Evolutionary conservation across 805 yeast species (phyloP), one percentile per base, ranked within the genome.

Genomic region (Ogataea saltuana): DNA sequence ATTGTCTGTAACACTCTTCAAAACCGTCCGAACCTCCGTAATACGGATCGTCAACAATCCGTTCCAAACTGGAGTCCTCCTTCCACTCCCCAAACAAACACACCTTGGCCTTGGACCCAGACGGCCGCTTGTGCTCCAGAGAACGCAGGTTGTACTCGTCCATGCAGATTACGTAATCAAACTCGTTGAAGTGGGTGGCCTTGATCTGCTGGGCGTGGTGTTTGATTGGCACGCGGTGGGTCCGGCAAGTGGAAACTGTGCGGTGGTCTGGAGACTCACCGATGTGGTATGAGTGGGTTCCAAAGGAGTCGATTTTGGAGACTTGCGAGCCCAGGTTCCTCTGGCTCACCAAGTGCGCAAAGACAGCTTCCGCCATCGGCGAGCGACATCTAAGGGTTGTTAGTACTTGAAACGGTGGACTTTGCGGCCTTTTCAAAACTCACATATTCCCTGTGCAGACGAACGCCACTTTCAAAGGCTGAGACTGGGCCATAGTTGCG

Each of bases 291-390:
- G 83, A 85, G 8, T 86, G 80, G 0, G 97, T 88, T 12, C 97
- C 98, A 64, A 82, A 90, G 0, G 97, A 88, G 58, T 90, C 97
- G 23, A 88, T 82, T 13, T 59, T 59, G 0, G 67, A 59, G 48
- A 89, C 77, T n/a, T 59, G 59, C 13, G 60, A 64, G 25, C 48
- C 57, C 21, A 69, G 62, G 0, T 83, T 82, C 16, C 65, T 62
- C 33, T 76, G 60, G 32, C 77, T 62, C 8, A 87, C 95, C 12
- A 70, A 68, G 45, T 86, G 80, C 36, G 70, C 72, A 66, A 90
- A 88, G 1, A 89, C 87, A 0, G 97, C 97, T 60, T 91, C 97
- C 0, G 98, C 97, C 98, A 90, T 91, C 11, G 98, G 98, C 2
- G 97, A 88, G 37, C 97, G 90, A 59, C 97, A 89, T 17, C 86